These are phyloP conservation scores for Nakataea oryzae DNA, from an alignment of 2,329 filamentous ascomycete species.

Conservation along the genomic window DNA sequence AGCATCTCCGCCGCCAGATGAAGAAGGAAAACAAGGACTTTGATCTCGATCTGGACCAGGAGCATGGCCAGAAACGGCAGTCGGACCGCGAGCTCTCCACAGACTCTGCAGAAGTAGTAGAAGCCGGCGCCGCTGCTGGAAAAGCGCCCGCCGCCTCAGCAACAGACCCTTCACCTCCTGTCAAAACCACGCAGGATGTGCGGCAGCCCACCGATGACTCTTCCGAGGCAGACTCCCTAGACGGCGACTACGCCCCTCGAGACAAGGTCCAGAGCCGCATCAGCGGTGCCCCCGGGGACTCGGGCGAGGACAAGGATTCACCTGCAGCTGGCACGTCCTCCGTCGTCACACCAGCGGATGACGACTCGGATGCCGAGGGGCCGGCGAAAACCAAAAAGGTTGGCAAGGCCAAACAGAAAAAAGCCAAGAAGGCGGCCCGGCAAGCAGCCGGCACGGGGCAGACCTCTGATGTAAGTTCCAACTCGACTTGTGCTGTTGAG, in stretches of 20 bases:
- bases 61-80: not conserved
- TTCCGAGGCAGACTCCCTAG: not conserved
- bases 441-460: conserved; percentile 1
- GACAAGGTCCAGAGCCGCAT: conserved; percentile 31
- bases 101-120: not conserved
- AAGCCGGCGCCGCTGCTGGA: not conserved
- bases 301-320: not conserved
- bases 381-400: conserved; percentile 28
- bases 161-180: not conserved
- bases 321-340: not conserved
- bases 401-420: conserved; percentile 13
- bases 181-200: not conserved
- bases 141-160: not conserved
- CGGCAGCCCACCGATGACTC: conserved; percentile 2
- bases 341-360: not conserved
- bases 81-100: not conserved
- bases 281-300: not conserved
- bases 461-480: not conserved
- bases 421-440: conserved; percentile 7
- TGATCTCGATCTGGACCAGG: conserved; percentile 23
- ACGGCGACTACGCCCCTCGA: conserved; percentile 34
- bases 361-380: not conserved
- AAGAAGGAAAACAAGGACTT: conserved; percentile 62
- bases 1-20: conserved; percentile 75
- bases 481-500: not conserved